Conservation (phyloP, 2,329 filamentous ascomycete species). For the Cylindrodendrum hubeiense region DNA sequence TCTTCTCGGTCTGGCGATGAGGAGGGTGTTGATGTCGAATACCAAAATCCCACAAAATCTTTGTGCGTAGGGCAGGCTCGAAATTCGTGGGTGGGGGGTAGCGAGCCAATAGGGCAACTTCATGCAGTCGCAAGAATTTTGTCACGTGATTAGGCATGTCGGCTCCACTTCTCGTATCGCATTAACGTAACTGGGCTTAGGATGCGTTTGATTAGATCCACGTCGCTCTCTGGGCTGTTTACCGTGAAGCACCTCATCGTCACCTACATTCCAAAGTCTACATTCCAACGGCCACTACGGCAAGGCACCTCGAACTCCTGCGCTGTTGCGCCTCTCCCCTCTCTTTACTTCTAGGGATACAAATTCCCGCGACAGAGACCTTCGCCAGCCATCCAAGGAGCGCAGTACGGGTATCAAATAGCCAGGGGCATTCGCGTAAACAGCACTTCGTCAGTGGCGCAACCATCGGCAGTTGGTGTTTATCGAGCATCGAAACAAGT, state of each 20-base stretch:
- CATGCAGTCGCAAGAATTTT: not conserved
- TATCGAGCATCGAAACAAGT: slow-evolving; percentile 30
- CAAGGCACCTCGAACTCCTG: slow-evolving; percentile 33
- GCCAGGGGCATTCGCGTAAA: slow-evolving; percentile 40
- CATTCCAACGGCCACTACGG: slow-evolving; percentile 40
- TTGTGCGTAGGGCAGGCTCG: slow-evolving; percentile 58
- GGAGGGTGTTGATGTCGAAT: slow-evolving; percentile 52
- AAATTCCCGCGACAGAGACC: slow-evolving; percentile 25
- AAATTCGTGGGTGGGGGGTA: slow-evolving; percentile 49
- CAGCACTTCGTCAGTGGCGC: slow-evolving; percentile 28
- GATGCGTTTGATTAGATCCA: slow-evolving; percentile 34
- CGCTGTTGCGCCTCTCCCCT: slow-evolving; percentile 33
- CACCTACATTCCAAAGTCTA: slow-evolving; percentile 40
- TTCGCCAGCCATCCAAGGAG: slow-evolving; percentile 31
- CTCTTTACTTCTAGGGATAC: slow-evolving; percentile 25
- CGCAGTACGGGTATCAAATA: slow-evolving; percentile 23
- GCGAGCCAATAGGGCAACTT: slow-evolving; percentile 52
- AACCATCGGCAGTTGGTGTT: slow-evolving; percentile 30
- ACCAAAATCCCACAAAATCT: slow-evolving; percentile 56
- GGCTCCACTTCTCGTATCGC: slow-evolving; percentile 24
- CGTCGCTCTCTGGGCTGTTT: slow-evolving; percentile 40
- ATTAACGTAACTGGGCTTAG: slow-evolving; percentile 40
- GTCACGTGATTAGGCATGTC: slow-evolving; percentile 44
- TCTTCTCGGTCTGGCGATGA: slow-evolving; percentile 55
- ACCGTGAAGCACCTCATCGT: slow-evolving; percentile 39